Evolutionary conservation across 2,329 filamentous ascomycete species (phyloP), one percentile per base, ranked within the genome.

Genomic region (Proliferodiscus dingleyae): DNA sequence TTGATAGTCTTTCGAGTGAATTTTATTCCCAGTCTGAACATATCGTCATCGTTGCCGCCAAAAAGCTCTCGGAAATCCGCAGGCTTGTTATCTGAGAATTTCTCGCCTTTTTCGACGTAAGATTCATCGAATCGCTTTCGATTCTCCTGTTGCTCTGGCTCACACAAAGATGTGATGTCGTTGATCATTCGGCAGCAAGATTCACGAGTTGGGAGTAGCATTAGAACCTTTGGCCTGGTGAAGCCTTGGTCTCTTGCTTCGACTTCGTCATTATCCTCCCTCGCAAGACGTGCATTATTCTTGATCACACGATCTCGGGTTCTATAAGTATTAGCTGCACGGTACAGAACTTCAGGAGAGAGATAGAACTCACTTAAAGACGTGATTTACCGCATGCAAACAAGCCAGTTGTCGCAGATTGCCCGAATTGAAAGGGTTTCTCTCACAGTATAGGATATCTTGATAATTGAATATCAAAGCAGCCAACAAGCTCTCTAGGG

Each of bases 1-100:
- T 96, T 97, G 62, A 97, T 75, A 0, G 89, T 95, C 68, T 96
- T 97, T 50, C 93, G 81, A 0, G 93, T 97, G 64, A 98, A 94
- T 67, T 97, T 98, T 62, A 98, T 68, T n/a, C 91, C 93, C 2
- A 97, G 72, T 3, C 91, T 82, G 70, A 97, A 98, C 78, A 94
- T 93, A 68, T 98, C 93, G 63, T 97, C 93, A 63, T 95, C 89
- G 63, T 96, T 97, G 48, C 93, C 93, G 50, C 84, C 84, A 61
- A 98, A 98, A 0, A 97, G 75, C 46, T 95, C 87, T 19, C 78
- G 75, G 67, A 95, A 97, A 64, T 97, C 93, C 3, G 83, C 84
- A 0, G 93, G 85, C 61, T 89, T 88, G 61, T 87, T 81, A 7
- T 78, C 71, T 21, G 83, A 80, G 55, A 89, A 84, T 30, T 78